Percentiles rank a stretch among this genome's conserved stretches.
Evolutionary conservation across 2,329 filamentous ascomycete species (phyloP).

Genomic region (Biscogniauxia marginata): DNA sequence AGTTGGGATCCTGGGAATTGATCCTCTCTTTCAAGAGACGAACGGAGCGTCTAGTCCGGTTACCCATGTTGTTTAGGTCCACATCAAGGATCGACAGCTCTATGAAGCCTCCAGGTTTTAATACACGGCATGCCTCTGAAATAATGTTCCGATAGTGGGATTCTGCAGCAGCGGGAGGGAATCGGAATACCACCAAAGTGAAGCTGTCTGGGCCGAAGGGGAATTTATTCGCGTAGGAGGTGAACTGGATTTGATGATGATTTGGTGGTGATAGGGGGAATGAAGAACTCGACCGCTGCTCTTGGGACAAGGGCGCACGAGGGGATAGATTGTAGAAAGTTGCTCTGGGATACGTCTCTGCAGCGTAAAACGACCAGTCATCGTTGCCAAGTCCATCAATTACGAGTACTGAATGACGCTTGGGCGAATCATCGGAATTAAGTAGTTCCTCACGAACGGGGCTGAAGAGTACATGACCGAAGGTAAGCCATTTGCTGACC

Average conservation of each 20-base stretch:
- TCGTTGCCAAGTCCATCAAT: constrained; percentile 83
- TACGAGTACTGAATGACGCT: constrained; percentile 67
- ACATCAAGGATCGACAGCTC: constrained; percentile 76
- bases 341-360: constrained; percentile 72
- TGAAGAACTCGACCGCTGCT: constrained; percentile 42
- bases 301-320: constrained; percentile 48
- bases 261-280: constrained; percentile 63
- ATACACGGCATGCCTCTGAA: constrained; percentile 72
- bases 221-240: constrained; percentile 62
- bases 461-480: constrained; percentile 80
- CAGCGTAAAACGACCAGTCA: constrained; percentile 85
- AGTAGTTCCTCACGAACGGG: constrained; percentile 71
- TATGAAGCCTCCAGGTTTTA: constrained; percentile 76
- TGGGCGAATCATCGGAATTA: constrained; percentile 48
- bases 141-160: constrained; percentile 68
- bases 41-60: constrained; percentile 64
- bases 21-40: constrained; percentile 71
- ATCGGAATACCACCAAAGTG: constrained; percentile 72
- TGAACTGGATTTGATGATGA: constrained; percentile 72
- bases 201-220: constrained; percentile 77
- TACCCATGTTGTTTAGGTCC: constrained; percentile 81
- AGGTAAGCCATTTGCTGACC: constrained; percentile 84
- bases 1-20: constrained; percentile 57
- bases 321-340: constrained; percentile 76
- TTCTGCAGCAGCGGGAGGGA: constrained; percentile 68